Base-by-base conservation (phyloP, 257 asterid species). In the Solanum rostratum region DNA sequence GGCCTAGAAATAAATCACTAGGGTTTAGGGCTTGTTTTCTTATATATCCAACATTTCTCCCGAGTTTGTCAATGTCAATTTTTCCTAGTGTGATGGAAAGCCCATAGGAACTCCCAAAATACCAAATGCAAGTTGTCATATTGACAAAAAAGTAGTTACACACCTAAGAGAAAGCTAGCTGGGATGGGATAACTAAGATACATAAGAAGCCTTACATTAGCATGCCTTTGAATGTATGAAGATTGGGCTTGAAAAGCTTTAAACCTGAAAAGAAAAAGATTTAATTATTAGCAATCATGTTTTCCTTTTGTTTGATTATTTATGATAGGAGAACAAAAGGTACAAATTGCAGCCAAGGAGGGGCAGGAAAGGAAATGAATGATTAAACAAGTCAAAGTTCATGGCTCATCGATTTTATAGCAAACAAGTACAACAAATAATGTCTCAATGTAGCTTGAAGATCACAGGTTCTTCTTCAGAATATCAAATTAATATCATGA, bases 201-300 rank as follows among this genome's bases (percentile, higher is more conserved):
- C 30, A 14, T 45, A 50, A 14, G 57, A 73, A 43, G 55, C 57
- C 57, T 73, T 73, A 73, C 80, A 85, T 85, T 82, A 29, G 30
- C 19, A 65, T 78, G 54, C 65, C 59, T 84, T 59, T 13, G 18
- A 55, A 66, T 33, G 78, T 45, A 29, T 22, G 69, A 83, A 87
- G 68, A 49, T 59, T 55, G 88, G 24, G 29, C 86, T 84, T 19
- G 81, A 65, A 86, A 74, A 80, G 81, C 16, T 46, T 83, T 71
- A n/a, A 10, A 43, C 57, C 80, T 73, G 80, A 43, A 73, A 73
- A 73, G 13, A 73, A 73, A 73, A 45, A 43, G 57, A 46, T n/a
- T 15, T n/a, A 45, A 73, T 73, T 37, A 73, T n/a, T 43, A 6
- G 4, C 80, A n/a, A 41, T 20, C 54, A n/a, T 10, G 19, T 71